These are phyloP conservation scores for Daldinia concentrica DNA, from an alignment of 495 filamentous ascomycete genomes.

Conservation along the genomic window DNA sequence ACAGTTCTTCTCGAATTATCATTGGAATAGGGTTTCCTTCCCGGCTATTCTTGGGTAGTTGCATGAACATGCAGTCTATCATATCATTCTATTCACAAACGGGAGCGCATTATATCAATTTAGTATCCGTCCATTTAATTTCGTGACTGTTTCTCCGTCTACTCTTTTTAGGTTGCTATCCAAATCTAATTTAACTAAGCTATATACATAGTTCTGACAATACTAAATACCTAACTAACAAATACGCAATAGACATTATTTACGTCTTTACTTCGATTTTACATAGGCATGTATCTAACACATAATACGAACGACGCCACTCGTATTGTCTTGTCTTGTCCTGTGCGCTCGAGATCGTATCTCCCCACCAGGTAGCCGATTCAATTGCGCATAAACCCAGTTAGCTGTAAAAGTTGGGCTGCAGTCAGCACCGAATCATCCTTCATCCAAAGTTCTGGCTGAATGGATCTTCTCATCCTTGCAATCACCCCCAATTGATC, in stretches of 20 bases:
- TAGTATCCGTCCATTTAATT: background rate
- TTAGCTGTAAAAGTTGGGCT: slow-evolving; percentile 9
- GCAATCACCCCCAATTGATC: slow-evolving; percentile 28
- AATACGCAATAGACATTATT: background rate
- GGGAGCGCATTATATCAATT: slow-evolving; percentile 27
- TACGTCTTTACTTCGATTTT: background rate
- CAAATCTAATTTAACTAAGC: too few relatives aligned
- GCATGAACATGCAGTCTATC: slow-evolving; percentile 22
- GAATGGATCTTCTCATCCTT: slow-evolving; percentile 19
- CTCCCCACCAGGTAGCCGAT: background rate
- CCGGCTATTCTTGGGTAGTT: slow-evolving; percentile 27
- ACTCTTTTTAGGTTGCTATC: background rate
- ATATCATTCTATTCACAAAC: slow-evolving; percentile 24
- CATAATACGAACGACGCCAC: background rate
- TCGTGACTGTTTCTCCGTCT: background rate
- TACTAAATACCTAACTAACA: background rate
- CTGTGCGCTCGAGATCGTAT: background rate
- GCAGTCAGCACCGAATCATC: slow-evolving; percentile 27
- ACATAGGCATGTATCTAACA: background rate
- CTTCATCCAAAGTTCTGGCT: slow-evolving; percentile 9
- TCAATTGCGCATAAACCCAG: slow-evolving; percentile 1
- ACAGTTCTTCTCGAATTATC: slow-evolving; percentile 13
- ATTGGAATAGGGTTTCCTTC: slow-evolving; percentile 21
- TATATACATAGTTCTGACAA: too few relatives aligned
- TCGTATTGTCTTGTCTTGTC: slow-evolving; percentile 3